Conservation (phyloP, 805 yeast genomes). For the Teunomyces funiuensis region DNA sequence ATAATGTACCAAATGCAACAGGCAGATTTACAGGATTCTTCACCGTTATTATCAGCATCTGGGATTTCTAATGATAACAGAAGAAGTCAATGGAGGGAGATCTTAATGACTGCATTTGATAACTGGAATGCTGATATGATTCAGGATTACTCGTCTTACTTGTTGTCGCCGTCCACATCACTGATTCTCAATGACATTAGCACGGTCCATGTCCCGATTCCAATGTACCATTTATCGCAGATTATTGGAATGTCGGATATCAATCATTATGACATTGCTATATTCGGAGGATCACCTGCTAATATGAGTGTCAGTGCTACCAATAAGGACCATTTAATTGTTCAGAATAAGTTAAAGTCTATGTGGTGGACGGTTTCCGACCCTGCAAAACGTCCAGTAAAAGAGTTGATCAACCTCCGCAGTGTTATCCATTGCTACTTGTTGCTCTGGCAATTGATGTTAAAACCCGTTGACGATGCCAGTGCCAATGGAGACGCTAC, state of each 20-base stretch:
- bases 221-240: conserved; percentile 73
- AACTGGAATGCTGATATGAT: conserved; percentile 57
- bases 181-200: conserved; percentile 15
- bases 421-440: conserved; percentile 40
- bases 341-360: conserved; percentile 31
- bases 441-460: conserved; percentile 40
- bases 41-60: conserved; percentile 27
- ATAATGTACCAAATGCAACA: conserved; percentile 74
- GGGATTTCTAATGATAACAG: conserved; percentile 18
- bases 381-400: conserved; percentile 14
- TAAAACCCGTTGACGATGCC: conserved; percentile 25
- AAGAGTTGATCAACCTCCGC: conserved; percentile 32
- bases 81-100: conserved; percentile 65
- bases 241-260: conserved; percentile 59
- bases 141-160: conserved; percentile 19
- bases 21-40: conserved; percentile 59
- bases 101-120: conserved; percentile 67
- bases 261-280: conserved; percentile 75
- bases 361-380: conserved; percentile 51
- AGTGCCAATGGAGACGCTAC: conserved; percentile 12
- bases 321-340: conserved; percentile 32
- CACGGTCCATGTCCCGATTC: conserved; percentile 27
- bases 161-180: conserved; percentile 8
- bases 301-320: conserved; percentile 57
- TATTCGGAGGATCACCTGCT: conserved; percentile 80